A percentile compares a stretch with the other conserved stretches of the same genome.
These are phyloP conservation scores for Verticillium zaregamsianum DNA, from an alignment of 2,329 filamentous ascomycete species.

Conservation along the genomic window DNA sequence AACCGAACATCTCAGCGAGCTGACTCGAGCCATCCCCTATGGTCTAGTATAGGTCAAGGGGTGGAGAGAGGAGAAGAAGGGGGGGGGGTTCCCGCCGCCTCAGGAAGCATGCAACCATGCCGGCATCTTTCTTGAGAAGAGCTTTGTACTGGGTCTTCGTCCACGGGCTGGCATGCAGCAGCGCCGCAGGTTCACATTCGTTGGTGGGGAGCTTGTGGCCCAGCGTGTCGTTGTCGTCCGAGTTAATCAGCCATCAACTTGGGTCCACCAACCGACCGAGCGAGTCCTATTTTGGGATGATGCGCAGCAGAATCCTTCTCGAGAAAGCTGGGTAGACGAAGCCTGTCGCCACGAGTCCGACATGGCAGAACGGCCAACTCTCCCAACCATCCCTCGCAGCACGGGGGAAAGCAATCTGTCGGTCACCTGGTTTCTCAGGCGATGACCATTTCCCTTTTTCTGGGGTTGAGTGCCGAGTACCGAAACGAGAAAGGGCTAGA, in stretches of 20 bases:
- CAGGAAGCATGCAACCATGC: conserved; percentile 4
- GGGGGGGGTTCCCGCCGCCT: not conserved
- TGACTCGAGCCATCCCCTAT: not conserved
- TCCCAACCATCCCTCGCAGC: not conserved
- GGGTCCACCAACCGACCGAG: not conserved
- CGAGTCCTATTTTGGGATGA: conserved; percentile 3
- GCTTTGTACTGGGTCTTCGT: not conserved
- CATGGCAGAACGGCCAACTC: not conserved
- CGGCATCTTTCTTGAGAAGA: not conserved
- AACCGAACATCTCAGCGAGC: not conserved
- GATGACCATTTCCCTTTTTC: not conserved
- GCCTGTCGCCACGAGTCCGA: not conserved
- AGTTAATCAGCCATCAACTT: not conserved
- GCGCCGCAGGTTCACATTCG: not conserved
- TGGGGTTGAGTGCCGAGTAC: not conserved
- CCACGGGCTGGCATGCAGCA: not conserved
- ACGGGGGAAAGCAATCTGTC: not conserved
- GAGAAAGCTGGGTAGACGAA: not conserved
- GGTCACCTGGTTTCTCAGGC: not conserved
- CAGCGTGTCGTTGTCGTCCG: not conserved
- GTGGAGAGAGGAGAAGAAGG: not conserved
- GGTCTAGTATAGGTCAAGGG: not conserved
- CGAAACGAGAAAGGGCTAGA: not conserved
- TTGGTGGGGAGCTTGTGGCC: not conserved
- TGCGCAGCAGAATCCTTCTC: not conserved